Conservation (phyloP, 495 filamentous ascomycete species). For the Staphylotrichum tortipilum region DNA sequence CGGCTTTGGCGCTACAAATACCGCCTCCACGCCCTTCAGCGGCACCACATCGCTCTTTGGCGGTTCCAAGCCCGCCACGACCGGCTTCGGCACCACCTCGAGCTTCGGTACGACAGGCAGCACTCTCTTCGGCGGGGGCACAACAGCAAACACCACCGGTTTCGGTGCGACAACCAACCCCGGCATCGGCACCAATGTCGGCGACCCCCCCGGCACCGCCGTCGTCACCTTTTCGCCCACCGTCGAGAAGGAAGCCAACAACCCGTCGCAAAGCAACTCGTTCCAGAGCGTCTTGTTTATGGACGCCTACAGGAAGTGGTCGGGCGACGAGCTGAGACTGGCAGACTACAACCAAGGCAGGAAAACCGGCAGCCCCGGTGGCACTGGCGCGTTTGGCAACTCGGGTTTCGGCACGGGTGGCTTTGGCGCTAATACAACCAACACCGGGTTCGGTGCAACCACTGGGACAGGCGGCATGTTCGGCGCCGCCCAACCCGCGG, state of each 20-base stretch:
- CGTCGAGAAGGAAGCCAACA: slow-evolving; percentile 70
- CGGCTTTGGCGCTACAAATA: slow-evolving; percentile 39
- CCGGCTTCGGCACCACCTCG: slow-evolving; percentile 25
- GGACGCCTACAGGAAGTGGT: slow-evolving; percentile 79
- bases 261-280: slow-evolving; percentile 49
- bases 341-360: slow-evolving; percentile 86
- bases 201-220: slow-evolving; percentile 60
- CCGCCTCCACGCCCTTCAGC: slow-evolving; percentile 42
- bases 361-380: slow-evolving; percentile 68
- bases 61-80: slow-evolving; percentile 28
- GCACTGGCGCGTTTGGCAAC: slow-evolving; percentile 73
- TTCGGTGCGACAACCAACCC: slow-evolving; percentile 42
- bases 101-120: slow-evolving; percentile 36
- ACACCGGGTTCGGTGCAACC: slow-evolving; percentile 42
- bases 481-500: slow-evolving; percentile 28
- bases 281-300: slow-evolving; percentile 86
- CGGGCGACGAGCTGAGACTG: slow-evolving; percentile 80
- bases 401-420: slow-evolving; percentile 47
- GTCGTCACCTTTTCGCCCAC: slow-evolving; percentile 61
- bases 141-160: slow-evolving; percentile 34
- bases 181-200: slow-evolving; percentile 32
- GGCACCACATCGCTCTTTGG: slow-evolving; percentile 42
- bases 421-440: slow-evolving; percentile 37
- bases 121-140: slow-evolving; percentile 39
- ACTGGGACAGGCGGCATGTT: slow-evolving; percentile 43